Percentiles rank a stretch among this genome's conserved stretches.
These are phyloP conservation scores for Dorcoceras hygrometricum DNA, from an alignment of 257 asterid genomes.

Conservation along the genomic window DNA sequence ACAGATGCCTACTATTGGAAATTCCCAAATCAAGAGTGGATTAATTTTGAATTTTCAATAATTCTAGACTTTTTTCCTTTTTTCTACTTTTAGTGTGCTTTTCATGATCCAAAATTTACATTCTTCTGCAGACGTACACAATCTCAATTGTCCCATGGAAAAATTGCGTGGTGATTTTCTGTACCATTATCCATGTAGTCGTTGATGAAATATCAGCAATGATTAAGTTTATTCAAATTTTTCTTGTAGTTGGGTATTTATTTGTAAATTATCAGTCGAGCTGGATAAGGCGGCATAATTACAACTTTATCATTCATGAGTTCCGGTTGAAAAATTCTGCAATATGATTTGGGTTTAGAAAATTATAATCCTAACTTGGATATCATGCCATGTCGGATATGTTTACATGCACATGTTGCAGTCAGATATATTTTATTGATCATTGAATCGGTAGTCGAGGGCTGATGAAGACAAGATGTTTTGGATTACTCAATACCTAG, in stretches of 20 bases:
- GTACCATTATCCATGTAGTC: background rate
- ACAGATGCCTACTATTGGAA: background rate
- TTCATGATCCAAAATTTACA: background rate
- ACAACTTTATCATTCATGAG: background rate
- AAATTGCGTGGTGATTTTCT: background rate
- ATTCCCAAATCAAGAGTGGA: background rate
- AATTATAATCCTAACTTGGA: background rate
- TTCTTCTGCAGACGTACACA: background rate
- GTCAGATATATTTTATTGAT: no score
- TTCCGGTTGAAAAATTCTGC: background rate
- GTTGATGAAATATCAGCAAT: background rate
- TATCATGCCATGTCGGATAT: background rate
- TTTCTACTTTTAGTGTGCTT: background rate
- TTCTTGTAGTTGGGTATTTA: background rate
- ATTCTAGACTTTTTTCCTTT: background rate
- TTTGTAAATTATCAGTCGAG: no score
- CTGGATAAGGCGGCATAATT: background rate
- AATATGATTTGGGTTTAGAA: background rate
- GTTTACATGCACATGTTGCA: no score
- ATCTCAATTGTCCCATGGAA: background rate
- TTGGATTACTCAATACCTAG: no score
- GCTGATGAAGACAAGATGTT: no score
- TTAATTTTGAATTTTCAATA: background rate
- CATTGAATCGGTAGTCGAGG: no score
- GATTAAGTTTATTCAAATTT: background rate